phyloP scores from a whole-genome alignment of 1,284 basidiomycete species.

The Ganoderma lucidum region DNA sequence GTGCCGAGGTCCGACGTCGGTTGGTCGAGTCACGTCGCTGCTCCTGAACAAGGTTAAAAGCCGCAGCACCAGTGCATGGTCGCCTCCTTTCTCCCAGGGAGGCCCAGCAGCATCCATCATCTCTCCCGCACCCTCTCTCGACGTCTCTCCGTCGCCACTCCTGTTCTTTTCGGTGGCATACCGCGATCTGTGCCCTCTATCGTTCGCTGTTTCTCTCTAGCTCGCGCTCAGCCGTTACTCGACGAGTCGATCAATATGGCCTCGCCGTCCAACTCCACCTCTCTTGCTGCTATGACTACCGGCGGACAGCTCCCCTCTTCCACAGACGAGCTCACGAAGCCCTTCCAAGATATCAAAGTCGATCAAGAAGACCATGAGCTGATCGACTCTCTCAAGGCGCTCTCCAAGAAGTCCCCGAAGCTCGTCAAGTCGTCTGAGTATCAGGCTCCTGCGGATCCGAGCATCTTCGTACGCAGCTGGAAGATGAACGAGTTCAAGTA shows the following conservation, averaged over 20 bases:
- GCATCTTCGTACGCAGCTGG: conserved; percentile 79
- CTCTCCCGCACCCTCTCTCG: background rate
- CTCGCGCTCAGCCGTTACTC: background rate
- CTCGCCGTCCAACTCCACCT: conserved; percentile 12
- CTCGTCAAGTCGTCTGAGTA: conserved; percentile 66
- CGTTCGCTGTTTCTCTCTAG: background rate
- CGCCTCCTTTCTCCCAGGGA: background rate
- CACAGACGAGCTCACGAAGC: conserved; percentile 20
- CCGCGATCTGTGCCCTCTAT: background rate
- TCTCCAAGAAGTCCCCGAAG: conserved; percentile 64
- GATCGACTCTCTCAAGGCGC: conserved; percentile 55
- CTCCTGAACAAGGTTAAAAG: background rate
- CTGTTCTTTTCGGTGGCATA: background rate
- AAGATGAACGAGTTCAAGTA: conserved; percentile 97
- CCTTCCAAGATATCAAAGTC: conserved; percentile 27
- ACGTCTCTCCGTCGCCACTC: background rate
- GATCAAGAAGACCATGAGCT: conserved; percentile 62
- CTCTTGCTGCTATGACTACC: conserved; percentile 10
- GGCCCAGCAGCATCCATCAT: background rate
- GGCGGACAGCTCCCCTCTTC: background rate
- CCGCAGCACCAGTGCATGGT: background rate
- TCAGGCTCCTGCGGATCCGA: conserved; percentile 59
- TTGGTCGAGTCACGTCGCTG: conserved; percentile 7
- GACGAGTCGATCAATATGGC: conserved; percentile 22
- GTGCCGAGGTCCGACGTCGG: background rate